Conservation (phyloP, 345 rosid genomes). For the Hibiscus mutabilis region DNA sequence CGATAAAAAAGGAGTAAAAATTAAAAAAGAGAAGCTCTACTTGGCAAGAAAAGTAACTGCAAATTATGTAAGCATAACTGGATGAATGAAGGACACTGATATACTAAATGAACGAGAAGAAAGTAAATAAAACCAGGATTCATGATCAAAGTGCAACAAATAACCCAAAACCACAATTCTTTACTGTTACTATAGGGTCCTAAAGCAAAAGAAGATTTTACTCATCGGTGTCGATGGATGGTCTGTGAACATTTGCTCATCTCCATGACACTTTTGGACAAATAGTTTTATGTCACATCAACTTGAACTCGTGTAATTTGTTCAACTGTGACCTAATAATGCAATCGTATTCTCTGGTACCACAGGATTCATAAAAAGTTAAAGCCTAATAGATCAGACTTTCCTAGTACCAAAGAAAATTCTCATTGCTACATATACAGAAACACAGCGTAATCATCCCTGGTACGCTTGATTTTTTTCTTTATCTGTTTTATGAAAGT, state of each 20-base stretch:
- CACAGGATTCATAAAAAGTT: not conserved
- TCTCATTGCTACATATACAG: not conserved
- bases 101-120: not conserved
- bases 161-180: not conserved
- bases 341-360: not conserved
- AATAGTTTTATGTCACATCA: not conserved
- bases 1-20: constrained; percentile 3
- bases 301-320: not conserved
- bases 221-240: not conserved
- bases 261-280: not conserved
- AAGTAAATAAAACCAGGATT: not conserved
- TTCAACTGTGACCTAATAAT: not conserved
- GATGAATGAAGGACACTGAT: not conserved
- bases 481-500: not conserved
- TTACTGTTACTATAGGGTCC: not conserved
- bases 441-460: not conserved
- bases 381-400: not conserved
- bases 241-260: not conserved
- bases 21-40: not conserved
- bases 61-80: not conserved
- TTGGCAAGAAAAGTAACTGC: not conserved
- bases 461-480: not conserved
- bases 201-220: not conserved
- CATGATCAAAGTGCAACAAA: not conserved
- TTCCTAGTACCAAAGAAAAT: not conserved